Base-by-base conservation (phyloP, 345 rosid species). In the Euphorbia peplus region DNA sequence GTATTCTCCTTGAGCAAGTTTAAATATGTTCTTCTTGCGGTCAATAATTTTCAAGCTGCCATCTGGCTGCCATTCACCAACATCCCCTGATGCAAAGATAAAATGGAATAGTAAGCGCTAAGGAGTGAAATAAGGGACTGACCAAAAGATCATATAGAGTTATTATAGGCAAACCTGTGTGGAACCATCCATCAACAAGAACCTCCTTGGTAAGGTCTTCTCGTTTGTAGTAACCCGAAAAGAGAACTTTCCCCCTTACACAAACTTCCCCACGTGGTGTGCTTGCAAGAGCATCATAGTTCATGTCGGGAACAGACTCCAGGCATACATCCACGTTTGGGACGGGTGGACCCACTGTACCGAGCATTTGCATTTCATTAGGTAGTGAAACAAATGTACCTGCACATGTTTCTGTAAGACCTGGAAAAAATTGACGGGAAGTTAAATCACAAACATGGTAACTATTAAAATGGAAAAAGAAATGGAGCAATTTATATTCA, bases 1-100 rank as follows among this genome's bases (percentile, higher is more conserved):
- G 54, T 95, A 95, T 73, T 95, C 99, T 73, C 99, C 99, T 81
- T 95, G 99, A 2, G 99, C 92, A 39, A 95, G 97, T 74, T 95
- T 95, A 66, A 92, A 95, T 53, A 95, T 95, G 70, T 95, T 95
- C 71, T 95, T 95, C 90, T 88, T 90, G 15, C 99, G 79, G 69
- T 95, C 99, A 44, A 95, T 85, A 52, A 92, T 87, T 72, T 88
- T 95, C 96, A 95, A 74, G 83, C 96, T 91, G 75, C 97, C 99
- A 66, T 95, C 83, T 4, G 88, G 85, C 86, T 91, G 99, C 99
- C 99, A 92, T 71, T 95, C 98, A 11, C 99, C 99, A 22, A 95
- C 70, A 82, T 95, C 99, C 69, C 97, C 97, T 88, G 83, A 79
- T 61, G 60, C 63, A 73, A 54, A 44, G 25, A 56, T 41, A 55